Conservation (phyloP, 164 flowering plant species). For the Warburgia ugandensis region DNA sequence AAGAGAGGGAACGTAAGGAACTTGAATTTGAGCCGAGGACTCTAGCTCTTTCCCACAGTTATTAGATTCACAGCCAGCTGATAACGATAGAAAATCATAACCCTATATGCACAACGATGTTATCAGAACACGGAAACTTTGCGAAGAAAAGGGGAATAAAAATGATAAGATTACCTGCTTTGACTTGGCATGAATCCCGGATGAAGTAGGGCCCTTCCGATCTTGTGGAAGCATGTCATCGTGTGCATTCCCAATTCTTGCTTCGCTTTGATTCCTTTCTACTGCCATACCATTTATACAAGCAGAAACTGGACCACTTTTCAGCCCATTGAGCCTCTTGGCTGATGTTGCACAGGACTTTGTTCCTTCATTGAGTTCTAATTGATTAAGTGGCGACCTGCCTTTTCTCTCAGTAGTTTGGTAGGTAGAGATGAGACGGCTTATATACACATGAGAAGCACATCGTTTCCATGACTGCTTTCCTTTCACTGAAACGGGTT, state of each 20-base stretch:
- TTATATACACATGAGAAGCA: conserved; percentile 49
- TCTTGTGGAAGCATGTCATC: conserved; percentile 21
- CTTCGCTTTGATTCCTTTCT: conserved; percentile 20
- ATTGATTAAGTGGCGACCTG: conserved; percentile 7
- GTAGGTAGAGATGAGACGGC: conserved; percentile 35
- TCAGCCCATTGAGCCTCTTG: conserved; percentile 6
- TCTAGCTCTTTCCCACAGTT: conserved; percentile 18
- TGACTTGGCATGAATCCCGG: conserved; percentile 12
- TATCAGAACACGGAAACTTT: conserved; percentile 9
- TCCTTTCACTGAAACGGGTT: conserved; percentile 11
- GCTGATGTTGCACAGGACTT: conserved; percentile 11
- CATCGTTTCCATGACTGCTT: conserved; percentile 43
- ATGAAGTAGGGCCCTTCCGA: conserved; percentile 16
- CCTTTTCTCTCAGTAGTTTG: conserved; percentile 25
- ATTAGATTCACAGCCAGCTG: conserved; percentile 21
- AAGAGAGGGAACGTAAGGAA: conserved; percentile 33
- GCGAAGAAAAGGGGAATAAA: neutral
- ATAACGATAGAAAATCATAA: conserved; percentile 46
- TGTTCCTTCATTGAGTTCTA: conserved; percentile 22
- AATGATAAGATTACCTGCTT: conserved; percentile 37
- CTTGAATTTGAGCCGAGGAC: conserved; percentile 16
- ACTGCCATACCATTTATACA: conserved; percentile 11
- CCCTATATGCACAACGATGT: conserved; percentile 24
- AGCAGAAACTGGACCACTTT: conserved; percentile 2
- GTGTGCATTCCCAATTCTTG: conserved; percentile 17